Conservation (phyloP, 1,284 basidiomycete species). For the Naganishia sp. region DNA sequence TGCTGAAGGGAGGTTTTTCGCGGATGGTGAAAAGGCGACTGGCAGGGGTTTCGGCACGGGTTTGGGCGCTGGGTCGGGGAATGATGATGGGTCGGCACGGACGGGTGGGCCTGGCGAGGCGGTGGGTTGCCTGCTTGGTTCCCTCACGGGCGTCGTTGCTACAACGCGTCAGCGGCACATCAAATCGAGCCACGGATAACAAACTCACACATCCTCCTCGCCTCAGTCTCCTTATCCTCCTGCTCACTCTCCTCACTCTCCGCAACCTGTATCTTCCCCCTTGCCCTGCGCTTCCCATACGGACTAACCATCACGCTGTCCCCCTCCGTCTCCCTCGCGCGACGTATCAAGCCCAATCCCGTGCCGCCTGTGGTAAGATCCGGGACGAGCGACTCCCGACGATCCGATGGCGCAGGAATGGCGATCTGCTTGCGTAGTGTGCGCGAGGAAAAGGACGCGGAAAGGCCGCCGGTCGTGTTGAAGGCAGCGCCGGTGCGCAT, state of each 20-base stretch:
- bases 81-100: conserved; percentile 6
- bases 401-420: conserved; percentile 21
- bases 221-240: conserved; percentile 6
- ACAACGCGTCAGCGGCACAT: not conserved
- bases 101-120: conserved; percentile 1
- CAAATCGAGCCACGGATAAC: not conserved
- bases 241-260: conserved; percentile 12
- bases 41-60: conserved; percentile 24
- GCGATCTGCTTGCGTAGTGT: conserved; percentile 25
- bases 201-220: conserved; percentile 7
- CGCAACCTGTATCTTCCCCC: conserved; percentile 3
- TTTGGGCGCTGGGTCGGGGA: conserved; percentile 15
- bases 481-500: conserved; percentile 1
- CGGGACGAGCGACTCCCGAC: not conserved
- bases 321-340: conserved; percentile 8
- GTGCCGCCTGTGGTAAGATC: not conserved
- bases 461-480: conserved; percentile 6
- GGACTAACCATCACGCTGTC: conserved; percentile 22
- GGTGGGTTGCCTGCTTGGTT: not conserved
- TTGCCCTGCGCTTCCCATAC: conserved; percentile 3
- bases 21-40: conserved; percentile 27
- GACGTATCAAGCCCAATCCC: conserved; percentile 6
- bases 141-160: conserved; percentile 15
- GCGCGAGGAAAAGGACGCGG: conserved; percentile 22
- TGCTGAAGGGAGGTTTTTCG: conserved; percentile 26